Evolutionary conservation across 768 basidiomycete species (phyloP), one percentile per base, ranked within the genome.

Genomic region (Leucocoprinus sp.): DNA sequence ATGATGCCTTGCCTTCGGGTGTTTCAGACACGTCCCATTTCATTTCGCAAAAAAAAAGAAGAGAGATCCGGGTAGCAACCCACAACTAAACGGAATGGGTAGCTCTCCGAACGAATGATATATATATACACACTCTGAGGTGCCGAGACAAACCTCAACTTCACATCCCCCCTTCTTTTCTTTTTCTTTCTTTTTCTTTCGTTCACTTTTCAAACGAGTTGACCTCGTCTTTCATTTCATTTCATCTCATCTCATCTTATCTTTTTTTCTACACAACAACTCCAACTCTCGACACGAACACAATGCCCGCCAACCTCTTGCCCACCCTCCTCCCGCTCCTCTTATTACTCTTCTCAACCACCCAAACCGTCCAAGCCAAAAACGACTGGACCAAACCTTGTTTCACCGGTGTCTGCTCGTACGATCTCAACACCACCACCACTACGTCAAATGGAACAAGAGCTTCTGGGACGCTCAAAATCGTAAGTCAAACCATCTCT

Each of bases 331-430:
- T 14, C 14, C 28, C 14, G n/a, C 28, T 29, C 28, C 8, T 44
- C 4, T 43, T 11, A 37, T 44, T 9, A 27, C 48, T 7, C 22
- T 50, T 14, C 21, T 50, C 8, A 23, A 37, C 18, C 15, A n/a
- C n/a, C n/a, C n/a, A n/a, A n/a, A n/a, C n/a, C 15, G 38, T 23
- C 37, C 37, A 23, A 27, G 69, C 66, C n/a, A 54, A 58, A 29
- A 72, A 71, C 49, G 68, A 73, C 55, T 74, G 72, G 72, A 63
- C 49, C 19, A 59, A 62, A 44, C 67, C 64, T 2, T 68, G 66
- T 48, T 54, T 65, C 26, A 52, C 54, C 5, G 71, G 70, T 12
- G 57, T 59, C 19, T 72, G 70, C 48, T 60, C 61, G 34, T 71
- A 72, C 47, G 66, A 62, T 57, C 54, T 64, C 27, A n/a, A n/a